Evolutionary conservation across 441 rosid species (phyloP).

Genomic region (Aquilaria agallochum): DNA sequence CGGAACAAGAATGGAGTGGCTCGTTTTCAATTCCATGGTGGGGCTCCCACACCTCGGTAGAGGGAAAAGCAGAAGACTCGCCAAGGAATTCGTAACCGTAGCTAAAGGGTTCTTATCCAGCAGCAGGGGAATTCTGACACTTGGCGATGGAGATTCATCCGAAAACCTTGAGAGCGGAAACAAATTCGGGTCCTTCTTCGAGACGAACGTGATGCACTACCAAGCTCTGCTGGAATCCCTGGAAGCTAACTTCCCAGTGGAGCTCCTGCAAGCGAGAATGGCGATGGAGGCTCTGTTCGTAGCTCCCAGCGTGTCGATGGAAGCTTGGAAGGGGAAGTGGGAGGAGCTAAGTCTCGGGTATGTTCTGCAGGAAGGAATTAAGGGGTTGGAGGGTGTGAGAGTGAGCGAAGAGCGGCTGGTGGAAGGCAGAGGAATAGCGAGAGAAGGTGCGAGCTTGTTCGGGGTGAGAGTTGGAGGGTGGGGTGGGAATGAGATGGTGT

Average conservation of each 20-base stretch:
- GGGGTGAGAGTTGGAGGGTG: conserved; percentile 34
- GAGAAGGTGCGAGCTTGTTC: conserved; percentile 22
- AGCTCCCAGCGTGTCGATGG: conserved; percentile 22
- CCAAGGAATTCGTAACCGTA: conserved; percentile 16
- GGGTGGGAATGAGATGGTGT: conserved; percentile 30
- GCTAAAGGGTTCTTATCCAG: conserved; percentile 18
- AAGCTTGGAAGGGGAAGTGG: conserved; percentile 33
- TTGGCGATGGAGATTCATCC: conserved; percentile 32
- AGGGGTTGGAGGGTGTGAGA: conserved; percentile 19
- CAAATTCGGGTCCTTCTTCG: conserved; percentile 31
- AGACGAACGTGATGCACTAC: conserved; percentile 26
- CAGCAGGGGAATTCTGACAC: conserved; percentile 27
- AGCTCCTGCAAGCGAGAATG: conserved; percentile 34
- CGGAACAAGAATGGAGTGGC: conserved; percentile 18
- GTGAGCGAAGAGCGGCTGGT: conserved; percentile 23
- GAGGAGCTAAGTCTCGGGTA: conserved; percentile 22
- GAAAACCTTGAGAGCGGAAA: not conserved
- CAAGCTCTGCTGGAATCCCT: conserved; percentile 35
- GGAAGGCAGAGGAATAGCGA: conserved; percentile 39
- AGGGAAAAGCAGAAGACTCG: conserved; percentile 21
- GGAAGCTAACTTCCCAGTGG: conserved; percentile 23
- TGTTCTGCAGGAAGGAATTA: conserved; percentile 13
- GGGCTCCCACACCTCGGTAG: conserved; percentile 36
- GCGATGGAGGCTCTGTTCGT: conserved; percentile 43
- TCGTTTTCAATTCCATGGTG: conserved; percentile 33